phyloP scores from a whole-genome alignment of 176 grass and related monocot genomes.

The Triticum urartu region DNA sequence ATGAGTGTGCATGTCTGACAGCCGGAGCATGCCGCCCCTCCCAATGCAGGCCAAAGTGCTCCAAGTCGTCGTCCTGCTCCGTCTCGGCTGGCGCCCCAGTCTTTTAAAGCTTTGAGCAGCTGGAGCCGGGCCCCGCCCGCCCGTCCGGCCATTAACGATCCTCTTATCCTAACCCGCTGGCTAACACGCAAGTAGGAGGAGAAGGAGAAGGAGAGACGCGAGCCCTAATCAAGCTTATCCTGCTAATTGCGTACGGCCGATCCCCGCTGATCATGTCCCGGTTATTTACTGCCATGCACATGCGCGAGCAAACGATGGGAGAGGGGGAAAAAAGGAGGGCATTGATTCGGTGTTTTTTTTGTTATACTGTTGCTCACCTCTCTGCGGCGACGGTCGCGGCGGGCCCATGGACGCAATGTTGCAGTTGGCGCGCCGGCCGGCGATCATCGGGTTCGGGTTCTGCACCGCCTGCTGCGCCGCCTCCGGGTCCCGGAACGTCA shows the following conservation, averaged over 20 bases:
- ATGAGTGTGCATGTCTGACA: slow-evolving; percentile 13
- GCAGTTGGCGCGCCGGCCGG: slow-evolving; percentile 90
- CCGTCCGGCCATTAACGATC: not conserved
- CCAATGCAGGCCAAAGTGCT: slow-evolving; percentile 24
- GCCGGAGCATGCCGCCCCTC: not conserved
- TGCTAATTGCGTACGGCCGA: slow-evolving; percentile 16
- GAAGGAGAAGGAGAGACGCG: not conserved
- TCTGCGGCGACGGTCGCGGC: slow-evolving; percentile 50
- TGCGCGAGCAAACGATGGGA: slow-evolving; percentile 4
- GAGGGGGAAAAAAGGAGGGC: not conserved
- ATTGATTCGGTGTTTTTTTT: slow-evolving; percentile 43
- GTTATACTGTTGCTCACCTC: slow-evolving; percentile 34
- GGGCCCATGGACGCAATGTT: slow-evolving; percentile 90
- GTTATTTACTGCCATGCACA: slow-evolving; percentile 50
- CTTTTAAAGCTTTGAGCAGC: slow-evolving; percentile 33
- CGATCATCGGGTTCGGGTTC: slow-evolving; percentile 85
- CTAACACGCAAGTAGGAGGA: not conserved
- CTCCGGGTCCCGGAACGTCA: slow-evolving; percentile 81
- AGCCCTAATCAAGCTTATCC: slow-evolving; percentile 44
- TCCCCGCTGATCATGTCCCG: slow-evolving; percentile 28
- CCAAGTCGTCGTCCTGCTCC: slow-evolving; percentile 34
- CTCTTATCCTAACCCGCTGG: not conserved
- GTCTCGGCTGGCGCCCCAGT: slow-evolving; percentile 46
- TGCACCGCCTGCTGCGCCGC: slow-evolving; percentile 70
- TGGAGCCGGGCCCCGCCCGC: slow-evolving; percentile 44